Evolutionary conservation across 257 asterid species (phyloP), one percentile per base, ranked within the genome.

Genomic region (Fraxinus pennsylvanica): DNA sequence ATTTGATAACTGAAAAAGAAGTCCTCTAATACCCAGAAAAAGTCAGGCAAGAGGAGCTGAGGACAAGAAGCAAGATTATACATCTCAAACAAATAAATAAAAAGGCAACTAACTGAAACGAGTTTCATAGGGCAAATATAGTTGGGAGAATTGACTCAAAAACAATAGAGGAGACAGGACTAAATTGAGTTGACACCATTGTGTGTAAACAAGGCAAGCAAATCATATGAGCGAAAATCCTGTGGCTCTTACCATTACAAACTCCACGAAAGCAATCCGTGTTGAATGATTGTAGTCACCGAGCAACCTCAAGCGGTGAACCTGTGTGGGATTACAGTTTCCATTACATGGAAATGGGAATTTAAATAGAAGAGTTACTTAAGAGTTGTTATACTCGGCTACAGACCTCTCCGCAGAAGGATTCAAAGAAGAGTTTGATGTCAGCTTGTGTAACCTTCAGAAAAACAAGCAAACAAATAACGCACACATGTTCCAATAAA

Each of bases 201-300:
- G 21, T n/a, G 72, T 17, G 13, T 15, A 67, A 75, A 61, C 19
- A 82, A 43, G 68, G 32, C 8, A 83, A 76, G 38, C 68, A 74
- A 38, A 73, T 22, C 27, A 25, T 38, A 38, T 3, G 70, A 74
- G 36, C 13, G 66, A 74, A 76, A 80, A 79, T 80, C 25, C n/a
- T 22, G 17, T 41, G 73, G 68, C 68, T 77, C 91, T 89, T 86
- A 95, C 99, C 99, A 92, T 88, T 61, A 91, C 92, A 86, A 95
- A 95, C 88, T 95, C 99, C 87, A 95, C 99, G 69, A 95, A 95
- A 83, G 96, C 97, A 78, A 95, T 93, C 76, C 98, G 96, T 68
- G 99, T 95, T 21, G 94, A 89, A 85, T 95, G 98, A 81, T 89
- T 97, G 81, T 86, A 91, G 85, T 95, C 99, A 76, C 99, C 99